Evolutionary conservation across 1,284 basidiomycete species (phyloP).

Genomic region (Apiotrichum siamense): DNA sequence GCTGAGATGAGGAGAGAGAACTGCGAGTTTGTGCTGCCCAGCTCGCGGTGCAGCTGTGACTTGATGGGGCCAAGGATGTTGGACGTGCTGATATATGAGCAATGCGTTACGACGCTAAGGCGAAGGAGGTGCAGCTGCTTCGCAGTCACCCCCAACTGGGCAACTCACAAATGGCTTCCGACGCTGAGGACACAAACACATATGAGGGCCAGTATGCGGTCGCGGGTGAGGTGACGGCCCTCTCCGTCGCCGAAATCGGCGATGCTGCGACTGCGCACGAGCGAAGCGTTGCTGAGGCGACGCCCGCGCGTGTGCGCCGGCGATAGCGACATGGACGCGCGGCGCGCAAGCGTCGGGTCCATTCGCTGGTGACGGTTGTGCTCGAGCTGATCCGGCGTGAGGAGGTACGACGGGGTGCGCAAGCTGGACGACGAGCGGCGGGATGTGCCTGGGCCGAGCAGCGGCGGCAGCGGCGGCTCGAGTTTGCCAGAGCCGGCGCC

Average conservation of each 20-base stretch:
- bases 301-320: conserved; percentile 2
- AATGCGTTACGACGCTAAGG: not conserved
- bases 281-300: conserved; percentile 9
- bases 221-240: not conserved
- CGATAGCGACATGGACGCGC: conserved; percentile 2
- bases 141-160: too few species aligned
- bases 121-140: not conserved
- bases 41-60: conserved; percentile 61
- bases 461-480: not conserved
- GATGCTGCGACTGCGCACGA: conserved; percentile 8
- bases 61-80: conserved; percentile 54
- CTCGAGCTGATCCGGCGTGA: not conserved
- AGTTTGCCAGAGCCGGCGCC: not conserved
- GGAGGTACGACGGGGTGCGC: not conserved
- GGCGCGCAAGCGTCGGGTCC: not conserved
- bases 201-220: conserved; percentile 52
- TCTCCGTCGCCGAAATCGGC: conserved; percentile 1
- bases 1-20: conserved; percentile 69
- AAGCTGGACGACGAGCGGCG: not conserved
- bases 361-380: not conserved
- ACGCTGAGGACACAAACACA: conserved; percentile 69
- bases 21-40: conserved; percentile 68
- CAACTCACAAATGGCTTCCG: conserved; percentile 65
- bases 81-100: not conserved
- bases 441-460: not conserved